These are phyloP conservation scores for Fusarium torreyae DNA, from an alignment of 2,329 filamentous ascomycete species.

Conservation along the genomic window DNA sequence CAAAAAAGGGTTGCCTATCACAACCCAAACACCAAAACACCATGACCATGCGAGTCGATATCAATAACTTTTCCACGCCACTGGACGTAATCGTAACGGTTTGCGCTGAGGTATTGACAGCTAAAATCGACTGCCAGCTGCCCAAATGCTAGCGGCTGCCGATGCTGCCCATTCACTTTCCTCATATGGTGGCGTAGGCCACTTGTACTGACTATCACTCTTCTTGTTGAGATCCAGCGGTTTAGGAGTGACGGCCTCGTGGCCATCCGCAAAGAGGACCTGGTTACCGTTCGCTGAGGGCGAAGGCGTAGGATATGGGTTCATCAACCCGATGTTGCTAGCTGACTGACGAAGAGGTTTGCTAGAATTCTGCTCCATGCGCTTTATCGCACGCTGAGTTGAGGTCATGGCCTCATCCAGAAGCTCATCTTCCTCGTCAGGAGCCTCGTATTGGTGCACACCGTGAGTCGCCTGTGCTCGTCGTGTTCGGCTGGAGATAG, in stretches of 20 bases:
- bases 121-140: slow-evolving; percentile 76
- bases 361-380: slow-evolving; percentile 68
- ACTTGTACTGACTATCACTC: slow-evolving; percentile 74
- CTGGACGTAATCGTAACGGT: slow-evolving; percentile 46
- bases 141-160: slow-evolving; percentile 85
- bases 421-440: slow-evolving; percentile 96
- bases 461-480: slow-evolving; percentile 81
- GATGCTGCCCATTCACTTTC: slow-evolving; percentile 92
- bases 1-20: slow-evolving; percentile 39
- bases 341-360: slow-evolving; percentile 72
- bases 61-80: slow-evolving; percentile 48
- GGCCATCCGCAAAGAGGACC: slow-evolving; percentile 78
- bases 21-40: slow-evolving; percentile 51
- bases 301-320: slow-evolving; percentile 76
- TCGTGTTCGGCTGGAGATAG: slow-evolving; percentile 84
- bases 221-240: slow-evolving; percentile 78
- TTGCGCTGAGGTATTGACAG: slow-evolving; percentile 23
- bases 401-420: slow-evolving; percentile 89
- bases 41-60: slow-evolving; percentile 49
- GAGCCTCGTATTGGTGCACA: slow-evolving; percentile 89
- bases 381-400: slow-evolving; percentile 81
- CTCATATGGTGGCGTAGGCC: slow-evolving; percentile 96
- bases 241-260: slow-evolving; percentile 75
- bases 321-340: slow-evolving; percentile 73
- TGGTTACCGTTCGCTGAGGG: slow-evolving; percentile 87